phyloP scores from a whole-genome alignment of 2,329 filamentous ascomycete species.

The Didymella glomerata region DNA sequence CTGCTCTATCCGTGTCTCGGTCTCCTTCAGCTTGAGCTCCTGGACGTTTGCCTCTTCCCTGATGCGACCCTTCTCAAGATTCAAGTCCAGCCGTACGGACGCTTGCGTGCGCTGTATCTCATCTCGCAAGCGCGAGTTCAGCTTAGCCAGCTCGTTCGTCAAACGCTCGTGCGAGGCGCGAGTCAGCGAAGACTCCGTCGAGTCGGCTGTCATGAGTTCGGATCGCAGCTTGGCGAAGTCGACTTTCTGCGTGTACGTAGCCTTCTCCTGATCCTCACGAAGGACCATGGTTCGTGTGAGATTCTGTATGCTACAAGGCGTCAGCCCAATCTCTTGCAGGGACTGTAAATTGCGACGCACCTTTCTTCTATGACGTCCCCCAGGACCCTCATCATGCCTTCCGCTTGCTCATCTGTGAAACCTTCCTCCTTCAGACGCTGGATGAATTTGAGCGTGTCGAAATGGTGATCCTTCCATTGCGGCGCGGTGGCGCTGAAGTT shows the following conservation, averaged over 20 bases:
- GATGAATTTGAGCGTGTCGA: constrained; percentile 97
- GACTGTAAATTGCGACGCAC: constrained; percentile 50
- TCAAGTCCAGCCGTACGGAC: constrained; percentile 88
- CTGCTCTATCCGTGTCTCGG: constrained; percentile 97
- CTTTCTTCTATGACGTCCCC: constrained; percentile 98
- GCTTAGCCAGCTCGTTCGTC: constrained; percentile 92
- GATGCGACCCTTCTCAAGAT: constrained; percentile 95
- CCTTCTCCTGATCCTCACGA: constrained; percentile 87
- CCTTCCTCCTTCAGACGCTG: constrained; percentile 88
- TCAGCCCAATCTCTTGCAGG: constrained; percentile 1
- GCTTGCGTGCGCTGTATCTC: constrained; percentile 95
- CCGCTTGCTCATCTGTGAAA: constrained; percentile 93
- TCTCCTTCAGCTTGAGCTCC: constrained; percentile 98
- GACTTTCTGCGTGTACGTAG: constrained; percentile 84
- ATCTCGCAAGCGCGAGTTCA: constrained; percentile 87
- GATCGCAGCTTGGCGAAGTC: constrained; percentile 97
- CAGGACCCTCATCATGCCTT: constrained; percentile 98
- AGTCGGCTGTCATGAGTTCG: constrained; percentile 90
- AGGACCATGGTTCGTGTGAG: constrained; percentile 97
- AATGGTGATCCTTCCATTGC: constrained; percentile 83
- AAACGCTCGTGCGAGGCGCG: constrained; percentile 89
- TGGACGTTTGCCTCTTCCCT: constrained; percentile 95
- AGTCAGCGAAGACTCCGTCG: constrained; percentile 87
- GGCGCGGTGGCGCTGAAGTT: constrained; percentile 73
- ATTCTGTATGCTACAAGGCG: constrained; percentile 79